Conservation (phyloP, 768 basidiomycete species). For the Cubamyces lactineus region DNA sequence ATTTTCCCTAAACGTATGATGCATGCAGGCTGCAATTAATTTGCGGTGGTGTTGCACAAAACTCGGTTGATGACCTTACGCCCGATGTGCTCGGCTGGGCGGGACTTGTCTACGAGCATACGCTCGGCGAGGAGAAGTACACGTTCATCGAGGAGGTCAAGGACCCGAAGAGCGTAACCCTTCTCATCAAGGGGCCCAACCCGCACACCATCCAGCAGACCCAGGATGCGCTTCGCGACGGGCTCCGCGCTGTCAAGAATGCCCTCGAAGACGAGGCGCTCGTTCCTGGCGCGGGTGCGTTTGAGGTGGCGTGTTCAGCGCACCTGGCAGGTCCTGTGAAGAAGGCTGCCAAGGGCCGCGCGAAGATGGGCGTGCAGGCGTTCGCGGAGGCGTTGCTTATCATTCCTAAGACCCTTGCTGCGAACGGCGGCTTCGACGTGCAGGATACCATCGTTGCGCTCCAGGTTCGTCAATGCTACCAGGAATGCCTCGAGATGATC, state of each 20-base stretch:
- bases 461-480: slow-evolving; percentile 53
- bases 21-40: slow-evolving; percentile 79
- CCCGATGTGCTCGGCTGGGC: slow-evolving; percentile 95
- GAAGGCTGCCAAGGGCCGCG: slow-evolving; percentile 87
- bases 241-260: slow-evolving; percentile 95
- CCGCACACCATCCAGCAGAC: slow-evolving; percentile 95
- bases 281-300: slow-evolving; percentile 97
- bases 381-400: slow-evolving; percentile 93
- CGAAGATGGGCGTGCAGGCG: slow-evolving; percentile 96
- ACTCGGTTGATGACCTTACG: slow-evolving; percentile 95
- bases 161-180: slow-evolving; percentile 91
- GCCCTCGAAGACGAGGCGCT: slow-evolving; percentile 88
- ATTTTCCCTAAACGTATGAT: slow-evolving; percentile 8
- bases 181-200: slow-evolving; percentile 98
- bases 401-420: slow-evolving; percentile 95
- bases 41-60: slow-evolving; percentile 94
- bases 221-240: slow-evolving; percentile 97
- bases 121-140: slow-evolving; percentile 97
- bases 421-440: slow-evolving; percentile 96
- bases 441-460: slow-evolving; percentile 92
- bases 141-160: slow-evolving; percentile 98
- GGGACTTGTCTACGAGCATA: slow-evolving; percentile 98
- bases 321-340: slow-evolving; percentile 82
- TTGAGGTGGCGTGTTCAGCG: slow-evolving; percentile 90
- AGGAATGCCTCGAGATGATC: background rate